These are phyloP conservation scores for Gynochthodes officinalis DNA, from an alignment of 257 asterid genomes.

Conservation along the genomic window DNA sequence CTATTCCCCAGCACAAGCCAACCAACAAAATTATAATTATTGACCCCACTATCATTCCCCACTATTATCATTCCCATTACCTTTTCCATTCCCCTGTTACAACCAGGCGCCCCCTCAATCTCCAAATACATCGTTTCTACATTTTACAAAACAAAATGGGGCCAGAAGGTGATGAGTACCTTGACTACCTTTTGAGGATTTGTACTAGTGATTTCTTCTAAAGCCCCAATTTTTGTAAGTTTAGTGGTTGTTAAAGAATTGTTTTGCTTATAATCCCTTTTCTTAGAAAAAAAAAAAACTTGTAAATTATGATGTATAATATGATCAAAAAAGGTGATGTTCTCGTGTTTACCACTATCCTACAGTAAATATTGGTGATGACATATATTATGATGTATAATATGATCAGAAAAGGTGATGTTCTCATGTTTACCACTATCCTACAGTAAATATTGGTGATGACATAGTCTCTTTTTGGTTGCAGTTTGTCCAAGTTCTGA, in stretches of 20 bases:
- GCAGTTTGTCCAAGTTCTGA: slow-evolving; percentile 75
- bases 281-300: too few species aligned
- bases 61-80: too few species aligned
- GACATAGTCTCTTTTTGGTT: slow-evolving; percentile 19
- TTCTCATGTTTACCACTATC: neutral
- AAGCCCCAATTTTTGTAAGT: neutral
- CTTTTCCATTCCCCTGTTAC: too few species aligned
- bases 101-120: too few species aligned
- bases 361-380: neutral
- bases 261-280: too few species aligned
- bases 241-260: too few species aligned
- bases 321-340: neutral
- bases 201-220: neutral
- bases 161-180: neutral
- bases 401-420: neutral
- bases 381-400: neutral
- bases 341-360: neutral
- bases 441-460: neutral
- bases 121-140: neutral
- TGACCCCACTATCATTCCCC: too few species aligned
- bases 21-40: too few species aligned
- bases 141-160: neutral
- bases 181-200: neutral
- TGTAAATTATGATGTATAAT: neutral
- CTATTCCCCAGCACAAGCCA: too few species aligned